Evolutionary conservation across 1,284 basidiomycete species (phyloP).

Genomic region (Veloboletus limbatus): DNA sequence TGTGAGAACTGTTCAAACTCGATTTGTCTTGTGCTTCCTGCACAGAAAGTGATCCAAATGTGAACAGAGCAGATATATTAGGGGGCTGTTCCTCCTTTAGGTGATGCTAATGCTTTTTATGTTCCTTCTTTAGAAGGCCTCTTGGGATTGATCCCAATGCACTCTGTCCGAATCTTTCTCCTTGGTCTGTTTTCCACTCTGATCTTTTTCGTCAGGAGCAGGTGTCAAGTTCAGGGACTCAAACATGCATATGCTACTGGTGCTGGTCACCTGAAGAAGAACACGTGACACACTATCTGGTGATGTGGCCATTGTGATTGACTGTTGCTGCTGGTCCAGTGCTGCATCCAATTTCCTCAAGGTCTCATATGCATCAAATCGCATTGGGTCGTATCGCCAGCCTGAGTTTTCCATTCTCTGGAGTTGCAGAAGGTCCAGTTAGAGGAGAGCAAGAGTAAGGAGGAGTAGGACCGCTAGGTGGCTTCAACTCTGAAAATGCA

Average conservation of each 20-base stretch:
- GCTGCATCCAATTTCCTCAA: constrained; percentile 25
- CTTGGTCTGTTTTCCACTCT: constrained; percentile 29
- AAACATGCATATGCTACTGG: constrained; percentile 32
- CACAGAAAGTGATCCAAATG: constrained; percentile 35
- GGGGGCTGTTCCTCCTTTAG: constrained; percentile 37
- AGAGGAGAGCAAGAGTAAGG: constrained; percentile 28
- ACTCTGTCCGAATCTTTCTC: constrained; percentile 43
- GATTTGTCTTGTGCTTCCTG: constrained; percentile 56
- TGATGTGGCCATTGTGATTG: constrained; percentile 28
- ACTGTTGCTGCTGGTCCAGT: constrained; percentile 26
- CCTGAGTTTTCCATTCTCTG: constrained; percentile 28
- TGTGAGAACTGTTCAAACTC: constrained; percentile 59
- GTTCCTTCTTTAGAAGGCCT: constrained; percentile 41
- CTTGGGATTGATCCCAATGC: constrained; percentile 26
- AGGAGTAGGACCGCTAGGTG: constrained; percentile 24
- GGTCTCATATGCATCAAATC: constrained; percentile 30
- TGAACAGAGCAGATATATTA: constrained; percentile 35
- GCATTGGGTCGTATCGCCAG: constrained; percentile 36
- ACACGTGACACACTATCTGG: constrained; percentile 34
- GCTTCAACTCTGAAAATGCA: constrained; percentile 34
- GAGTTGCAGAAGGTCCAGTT: constrained; percentile 11
- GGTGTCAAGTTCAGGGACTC: constrained; percentile 42
- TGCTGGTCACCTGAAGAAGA: constrained; percentile 26
- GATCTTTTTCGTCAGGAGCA: constrained; percentile 31
- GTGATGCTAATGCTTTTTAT: constrained; percentile 37